Percentiles rank a stretch among this genome's conserved stretches.
These are phyloP conservation scores for Eutrema salsugineum DNA, from an alignment of 441 rosid species.

Conservation along the genomic window DNA sequence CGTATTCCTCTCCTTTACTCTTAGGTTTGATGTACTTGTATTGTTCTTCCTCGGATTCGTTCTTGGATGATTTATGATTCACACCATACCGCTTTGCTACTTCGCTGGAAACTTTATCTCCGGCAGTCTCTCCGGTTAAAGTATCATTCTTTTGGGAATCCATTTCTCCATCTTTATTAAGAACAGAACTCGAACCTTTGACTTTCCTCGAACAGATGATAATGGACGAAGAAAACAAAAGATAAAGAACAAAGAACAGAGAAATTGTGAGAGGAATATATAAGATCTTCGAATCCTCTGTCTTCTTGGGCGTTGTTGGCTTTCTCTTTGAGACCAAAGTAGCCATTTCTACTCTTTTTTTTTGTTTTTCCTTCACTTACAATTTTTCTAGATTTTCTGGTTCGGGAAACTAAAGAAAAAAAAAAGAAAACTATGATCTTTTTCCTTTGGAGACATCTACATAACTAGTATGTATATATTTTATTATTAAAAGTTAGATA, in stretches of 20 bases:
- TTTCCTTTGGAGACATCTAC: not conserved
- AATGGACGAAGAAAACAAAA: slow-evolving; percentile 64
- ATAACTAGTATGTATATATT: not conserved
- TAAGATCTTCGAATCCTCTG: not conserved
- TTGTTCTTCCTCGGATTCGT: not conserved
- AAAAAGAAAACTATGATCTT: not conserved
- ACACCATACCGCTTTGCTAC: not conserved
- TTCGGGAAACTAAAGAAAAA: not conserved
- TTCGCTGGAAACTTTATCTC: not conserved
- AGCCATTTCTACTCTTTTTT: slow-evolving; percentile 37
- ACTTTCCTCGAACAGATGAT: slow-evolving; percentile 60
- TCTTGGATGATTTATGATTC: not conserved
- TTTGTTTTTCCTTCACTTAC: not conserved
- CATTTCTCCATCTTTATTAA: not conserved
- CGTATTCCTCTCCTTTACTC: slow-evolving; percentile 33
- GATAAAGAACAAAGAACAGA: slow-evolving; percentile 37
- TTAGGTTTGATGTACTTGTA: not conserved
- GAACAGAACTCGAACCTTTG: slow-evolving; percentile 31
- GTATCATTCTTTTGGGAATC: not conserved
- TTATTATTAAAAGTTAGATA: not conserved
- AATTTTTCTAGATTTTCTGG: not conserved
- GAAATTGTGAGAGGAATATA: slow-evolving; percentile 30
- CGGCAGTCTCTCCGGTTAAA: not conserved
- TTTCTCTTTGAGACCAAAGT: slow-evolving; percentile 40
- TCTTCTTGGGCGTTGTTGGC: slow-evolving; percentile 28